Percentiles rank a stretch among this genome's conserved stretches.
Evolutionary conservation across 2,329 filamentous ascomycete species (phyloP).

Genomic region (Fusarium hainanense): DNA sequence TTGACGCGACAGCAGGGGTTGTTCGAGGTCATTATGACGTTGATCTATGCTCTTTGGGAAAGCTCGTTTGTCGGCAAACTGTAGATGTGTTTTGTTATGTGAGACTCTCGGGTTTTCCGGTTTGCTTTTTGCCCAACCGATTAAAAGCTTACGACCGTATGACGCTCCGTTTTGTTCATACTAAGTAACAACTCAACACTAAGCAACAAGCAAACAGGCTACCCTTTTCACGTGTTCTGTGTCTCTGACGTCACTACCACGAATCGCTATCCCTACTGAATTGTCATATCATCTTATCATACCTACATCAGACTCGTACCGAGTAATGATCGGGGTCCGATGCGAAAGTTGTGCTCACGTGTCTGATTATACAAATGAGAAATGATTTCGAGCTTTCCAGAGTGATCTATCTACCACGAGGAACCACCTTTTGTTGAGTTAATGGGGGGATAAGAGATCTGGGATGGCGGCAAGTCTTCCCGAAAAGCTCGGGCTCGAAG

Average conservation of each 20-base stretch:
- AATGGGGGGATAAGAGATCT: too few relatives aligned
- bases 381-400: too few relatives aligned
- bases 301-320: too few relatives aligned
- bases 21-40: neutral
- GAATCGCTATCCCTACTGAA: accelerated
- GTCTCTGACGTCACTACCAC: neutral
- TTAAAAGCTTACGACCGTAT: neutral
- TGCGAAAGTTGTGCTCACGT: neutral
- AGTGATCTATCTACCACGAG: too few relatives aligned
- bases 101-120: neutral
- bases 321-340: too few relatives aligned
- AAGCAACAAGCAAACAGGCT: neutral
- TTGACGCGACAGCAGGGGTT: neutral
- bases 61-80: neutral
- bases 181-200: neutral
- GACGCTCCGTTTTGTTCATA: neutral
- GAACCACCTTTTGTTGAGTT: too few relatives aligned
- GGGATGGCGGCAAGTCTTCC: too few relatives aligned
- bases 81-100: neutral
- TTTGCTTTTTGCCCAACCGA: too few relatives aligned
- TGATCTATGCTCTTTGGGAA: neutral
- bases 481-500: too few relatives aligned
- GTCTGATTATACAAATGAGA: neutral
- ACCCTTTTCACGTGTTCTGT: neutral
- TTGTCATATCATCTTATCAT: neutral